Conservation (phyloP, 106 monocot species). For the Acorus gramineus region DNA sequence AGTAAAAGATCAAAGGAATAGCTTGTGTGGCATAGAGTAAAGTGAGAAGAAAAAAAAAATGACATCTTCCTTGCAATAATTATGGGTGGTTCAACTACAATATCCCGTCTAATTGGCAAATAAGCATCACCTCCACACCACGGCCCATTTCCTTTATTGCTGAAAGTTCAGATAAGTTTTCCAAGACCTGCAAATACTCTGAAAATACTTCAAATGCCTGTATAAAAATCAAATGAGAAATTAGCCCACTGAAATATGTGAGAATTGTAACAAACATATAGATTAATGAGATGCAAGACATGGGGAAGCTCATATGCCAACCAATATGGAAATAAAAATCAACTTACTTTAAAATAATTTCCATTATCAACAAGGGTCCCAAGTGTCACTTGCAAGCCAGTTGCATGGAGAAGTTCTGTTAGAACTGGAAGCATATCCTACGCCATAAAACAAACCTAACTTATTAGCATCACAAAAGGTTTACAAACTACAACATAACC, state of each 20-base stretch:
- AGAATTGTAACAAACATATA: slow-evolving; percentile 2
- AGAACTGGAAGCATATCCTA: slow-evolving; percentile 93
- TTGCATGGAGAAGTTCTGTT: slow-evolving; percentile 72
- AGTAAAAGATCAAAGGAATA: too few relatives aligned
- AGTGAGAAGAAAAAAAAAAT: too few relatives aligned
- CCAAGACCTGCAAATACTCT: slow-evolving; percentile 91
- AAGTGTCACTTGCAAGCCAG: slow-evolving; percentile 81
- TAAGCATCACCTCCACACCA: slow-evolving; percentile 64
- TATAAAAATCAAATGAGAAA: background rate
- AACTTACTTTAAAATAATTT: slow-evolving; percentile 65
- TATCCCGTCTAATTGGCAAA: too few relatives aligned
- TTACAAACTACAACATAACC: too few relatives aligned
- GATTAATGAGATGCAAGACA: background rate
- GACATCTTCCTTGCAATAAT: too few relatives aligned
- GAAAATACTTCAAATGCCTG: slow-evolving; percentile 92
- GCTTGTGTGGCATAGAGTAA: too few relatives aligned
- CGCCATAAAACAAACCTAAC: background rate
- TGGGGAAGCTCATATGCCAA: background rate
- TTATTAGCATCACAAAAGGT: background rate
- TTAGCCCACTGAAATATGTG: background rate
- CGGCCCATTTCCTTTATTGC: slow-evolving; percentile 80
- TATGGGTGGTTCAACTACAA: too few relatives aligned
- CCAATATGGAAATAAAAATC: background rate
- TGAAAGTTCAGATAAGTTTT: slow-evolving; percentile 71
- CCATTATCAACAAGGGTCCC: slow-evolving; percentile 72